phyloP scores from a whole-genome alignment of 148 eudicot species.

The Polygonum aviculare region DNA sequence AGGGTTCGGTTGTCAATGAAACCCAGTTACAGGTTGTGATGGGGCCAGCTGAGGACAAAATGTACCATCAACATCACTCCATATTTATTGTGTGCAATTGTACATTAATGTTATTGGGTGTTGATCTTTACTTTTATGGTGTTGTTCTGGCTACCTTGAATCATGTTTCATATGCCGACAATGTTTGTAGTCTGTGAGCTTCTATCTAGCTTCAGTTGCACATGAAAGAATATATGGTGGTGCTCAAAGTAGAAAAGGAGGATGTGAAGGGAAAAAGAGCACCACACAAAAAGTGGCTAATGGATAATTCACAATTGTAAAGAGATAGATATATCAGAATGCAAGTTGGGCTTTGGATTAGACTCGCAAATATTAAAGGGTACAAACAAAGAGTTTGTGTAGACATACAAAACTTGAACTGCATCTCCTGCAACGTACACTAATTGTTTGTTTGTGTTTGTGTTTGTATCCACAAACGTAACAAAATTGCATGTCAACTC shows the following conservation, averaged over 20 bases:
- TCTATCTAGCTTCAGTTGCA: neutral
- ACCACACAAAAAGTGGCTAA: neutral
- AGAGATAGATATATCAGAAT: neutral
- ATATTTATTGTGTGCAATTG: constrained; percentile 3
- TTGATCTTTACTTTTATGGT: neutral
- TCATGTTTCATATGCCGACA: constrained; percentile 8
- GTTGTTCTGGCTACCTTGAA: neutral
- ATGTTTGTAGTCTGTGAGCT: neutral
- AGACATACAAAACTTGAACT: too few species aligned
- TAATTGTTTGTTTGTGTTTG: too few species aligned
- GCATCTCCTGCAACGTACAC: too few species aligned
- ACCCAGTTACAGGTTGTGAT: neutral
- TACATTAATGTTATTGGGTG: neutral
- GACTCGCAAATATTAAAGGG: neutral
- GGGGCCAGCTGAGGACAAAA: constrained; percentile 1
- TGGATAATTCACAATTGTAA: neutral
- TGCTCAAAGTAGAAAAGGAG: neutral
- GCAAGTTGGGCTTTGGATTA: constrained; percentile 2
- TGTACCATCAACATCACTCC: constrained; percentile 2
- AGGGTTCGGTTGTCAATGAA: constrained; percentile 1
- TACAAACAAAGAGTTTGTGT: too few species aligned
- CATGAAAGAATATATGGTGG: neutral
- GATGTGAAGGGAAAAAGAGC: neutral
- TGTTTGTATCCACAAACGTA: neutral
- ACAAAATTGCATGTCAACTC: neutral